These are phyloP conservation scores for Dactylellina haptotyla DNA, from an alignment of 2,329 filamentous ascomycete species.

Conservation along the genomic window DNA sequence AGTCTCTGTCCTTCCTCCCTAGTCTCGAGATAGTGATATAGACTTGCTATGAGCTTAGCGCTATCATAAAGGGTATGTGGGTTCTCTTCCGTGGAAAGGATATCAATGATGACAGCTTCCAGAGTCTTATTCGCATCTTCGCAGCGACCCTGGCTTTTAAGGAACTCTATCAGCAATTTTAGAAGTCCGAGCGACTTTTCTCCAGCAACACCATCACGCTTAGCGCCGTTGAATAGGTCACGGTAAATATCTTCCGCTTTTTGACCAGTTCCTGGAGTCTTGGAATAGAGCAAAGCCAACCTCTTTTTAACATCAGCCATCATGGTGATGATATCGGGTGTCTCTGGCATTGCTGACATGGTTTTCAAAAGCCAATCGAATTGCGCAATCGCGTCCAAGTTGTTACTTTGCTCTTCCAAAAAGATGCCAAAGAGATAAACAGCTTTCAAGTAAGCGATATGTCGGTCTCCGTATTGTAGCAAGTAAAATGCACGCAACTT, in stretches of 20 bases:
- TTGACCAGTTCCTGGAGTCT: neutral
- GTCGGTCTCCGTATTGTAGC: neutral
- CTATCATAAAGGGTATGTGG: conserved; percentile 1
- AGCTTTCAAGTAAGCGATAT: conserved; percentile 2
- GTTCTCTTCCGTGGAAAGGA: conserved; percentile 2
- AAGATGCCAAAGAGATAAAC: neutral
- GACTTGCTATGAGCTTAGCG: neutral
- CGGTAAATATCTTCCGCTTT: conserved; percentile 1
- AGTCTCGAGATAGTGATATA: neutral
- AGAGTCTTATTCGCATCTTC: neutral
- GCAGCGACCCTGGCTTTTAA: neutral
- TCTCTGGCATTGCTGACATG: neutral
- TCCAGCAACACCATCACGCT: neutral
- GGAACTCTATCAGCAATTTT: neutral
- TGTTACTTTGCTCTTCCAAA: neutral
- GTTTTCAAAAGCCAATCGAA: neutral
- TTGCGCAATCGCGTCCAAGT: neutral
- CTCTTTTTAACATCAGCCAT: conserved; percentile 1
- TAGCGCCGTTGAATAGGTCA: neutral
- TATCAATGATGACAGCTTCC: conserved; percentile 1
- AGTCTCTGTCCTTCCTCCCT: neutral
- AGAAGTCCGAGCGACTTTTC: neutral
- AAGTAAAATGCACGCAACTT: neutral
- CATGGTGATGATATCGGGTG: neutral
- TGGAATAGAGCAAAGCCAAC: neutral